A percentile compares a stretch with the other conserved stretches of the same genome.
Evolutionary conservation across 208 protist species (phyloP).

Genomic region (Crithidia mellificae): DNA sequence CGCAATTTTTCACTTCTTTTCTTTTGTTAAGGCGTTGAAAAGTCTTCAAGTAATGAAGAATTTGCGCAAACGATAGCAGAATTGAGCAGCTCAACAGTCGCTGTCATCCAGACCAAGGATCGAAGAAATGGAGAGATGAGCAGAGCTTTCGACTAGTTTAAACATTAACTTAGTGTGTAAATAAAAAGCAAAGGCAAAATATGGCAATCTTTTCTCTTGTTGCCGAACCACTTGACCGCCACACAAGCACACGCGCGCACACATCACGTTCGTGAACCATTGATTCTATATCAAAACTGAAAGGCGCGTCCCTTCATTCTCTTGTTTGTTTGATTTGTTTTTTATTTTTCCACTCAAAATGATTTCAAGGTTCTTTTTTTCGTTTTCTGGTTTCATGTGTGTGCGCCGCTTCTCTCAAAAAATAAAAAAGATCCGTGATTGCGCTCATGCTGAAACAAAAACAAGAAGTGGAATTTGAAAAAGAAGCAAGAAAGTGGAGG

Average conservation of each 20-base stretch:
- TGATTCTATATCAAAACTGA: background rate
- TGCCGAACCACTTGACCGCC: background rate
- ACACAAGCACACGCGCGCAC: conserved; percentile 1
- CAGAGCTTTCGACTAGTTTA: background rate
- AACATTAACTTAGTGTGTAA: background rate
- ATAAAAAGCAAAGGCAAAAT: background rate
- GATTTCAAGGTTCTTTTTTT: background rate
- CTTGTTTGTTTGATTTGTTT: background rate
- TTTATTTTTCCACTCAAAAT: background rate
- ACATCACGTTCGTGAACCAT: background rate
- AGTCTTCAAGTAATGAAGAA: no score
- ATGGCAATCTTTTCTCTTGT: background rate
- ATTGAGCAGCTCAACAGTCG: no score
- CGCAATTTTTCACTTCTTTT: no score
- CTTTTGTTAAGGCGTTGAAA: no score
- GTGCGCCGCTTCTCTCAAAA: background rate
- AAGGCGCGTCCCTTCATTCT: conserved; percentile 5
- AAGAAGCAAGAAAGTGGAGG: background rate
- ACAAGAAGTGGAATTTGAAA: no score
- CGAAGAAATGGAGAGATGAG: background rate
- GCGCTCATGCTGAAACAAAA: no score
- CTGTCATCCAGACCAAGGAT: no score
- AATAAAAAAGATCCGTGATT: no score
- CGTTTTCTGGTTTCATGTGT: background rate
- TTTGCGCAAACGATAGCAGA: no score